These are phyloP conservation scores for Galeopsis tetrahit DNA, from an alignment of 257 asterid species.

Conservation along the genomic window DNA sequence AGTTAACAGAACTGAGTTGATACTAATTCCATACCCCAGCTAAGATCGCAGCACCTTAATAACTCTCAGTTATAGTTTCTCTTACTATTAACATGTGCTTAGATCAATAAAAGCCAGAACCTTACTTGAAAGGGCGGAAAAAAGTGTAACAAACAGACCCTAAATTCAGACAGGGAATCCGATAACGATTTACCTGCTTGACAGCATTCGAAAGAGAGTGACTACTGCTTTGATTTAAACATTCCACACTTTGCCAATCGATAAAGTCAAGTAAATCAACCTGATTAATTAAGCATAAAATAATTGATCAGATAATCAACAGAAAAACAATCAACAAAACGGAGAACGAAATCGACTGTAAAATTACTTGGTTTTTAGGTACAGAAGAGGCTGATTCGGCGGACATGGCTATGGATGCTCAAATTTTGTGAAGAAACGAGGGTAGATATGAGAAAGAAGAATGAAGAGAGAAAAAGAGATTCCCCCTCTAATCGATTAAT, in stretches of 20 bases:
- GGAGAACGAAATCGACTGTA: background rate
- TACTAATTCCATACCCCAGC: background rate
- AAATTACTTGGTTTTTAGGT: conserved; percentile 60
- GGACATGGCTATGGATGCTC: conserved; percentile 53
- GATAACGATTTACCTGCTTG: conserved; percentile 52
- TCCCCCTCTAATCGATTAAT: conserved; percentile 32
- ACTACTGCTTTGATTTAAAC: conserved; percentile 67
- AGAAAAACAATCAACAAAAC: background rate
- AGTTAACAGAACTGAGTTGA: background rate
- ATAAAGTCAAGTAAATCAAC: conserved; percentile 77
- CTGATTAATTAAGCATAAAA: conserved; percentile 37
- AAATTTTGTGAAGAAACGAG: conserved; percentile 18
- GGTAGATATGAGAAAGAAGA: background rate
- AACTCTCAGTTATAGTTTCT: background rate
- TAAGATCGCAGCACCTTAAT: background rate
- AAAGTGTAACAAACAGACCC: conserved; percentile 10
- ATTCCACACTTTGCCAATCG: conserved; percentile 86
- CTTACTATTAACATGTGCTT: background rate
- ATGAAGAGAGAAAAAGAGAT: conserved; percentile 19
- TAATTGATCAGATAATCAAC: conserved; percentile 7
- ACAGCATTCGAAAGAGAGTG: conserved; percentile 73
- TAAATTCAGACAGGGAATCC: background rate
- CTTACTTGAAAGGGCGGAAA: conserved; percentile 8
- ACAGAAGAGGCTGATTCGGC: conserved; percentile 64
- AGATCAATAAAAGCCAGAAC: background rate